Evolutionary conservation across 75 land plant genomes (phyloP).

Genomic region (Ceratopteris richardii): DNA sequence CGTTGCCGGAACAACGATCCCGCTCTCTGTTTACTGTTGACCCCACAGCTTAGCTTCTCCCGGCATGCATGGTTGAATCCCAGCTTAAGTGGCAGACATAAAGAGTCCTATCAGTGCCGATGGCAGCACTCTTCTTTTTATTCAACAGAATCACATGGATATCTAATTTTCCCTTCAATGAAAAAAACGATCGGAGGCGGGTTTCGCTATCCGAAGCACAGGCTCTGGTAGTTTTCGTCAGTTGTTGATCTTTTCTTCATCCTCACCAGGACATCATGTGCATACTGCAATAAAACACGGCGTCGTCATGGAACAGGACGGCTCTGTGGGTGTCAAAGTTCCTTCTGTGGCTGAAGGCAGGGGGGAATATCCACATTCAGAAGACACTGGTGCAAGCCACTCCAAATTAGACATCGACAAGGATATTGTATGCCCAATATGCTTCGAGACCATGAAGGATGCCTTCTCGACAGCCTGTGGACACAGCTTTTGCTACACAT

Average conservation of each 20-base stretch:
- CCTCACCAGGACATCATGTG: neutral
- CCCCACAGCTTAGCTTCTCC: no score
- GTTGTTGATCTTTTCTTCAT: neutral
- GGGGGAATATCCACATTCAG: neutral
- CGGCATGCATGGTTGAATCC: no score
- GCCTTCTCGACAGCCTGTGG: slow-evolving; percentile 93
- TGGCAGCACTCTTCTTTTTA: no score
- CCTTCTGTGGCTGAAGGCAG: slow-evolving; percentile 22
- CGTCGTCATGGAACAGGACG: slow-evolving; percentile 7
- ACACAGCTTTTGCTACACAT: slow-evolving; percentile 96
- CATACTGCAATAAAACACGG: neutral
- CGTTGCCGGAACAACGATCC: no score
- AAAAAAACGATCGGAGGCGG: no score
- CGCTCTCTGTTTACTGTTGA: no score
- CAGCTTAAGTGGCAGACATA: no score
- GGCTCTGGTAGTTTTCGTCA: neutral
- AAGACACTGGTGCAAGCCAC: neutral
- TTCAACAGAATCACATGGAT: no score
- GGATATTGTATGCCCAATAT: slow-evolving; percentile 89
- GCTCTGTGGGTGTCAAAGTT: slow-evolving; percentile 21
- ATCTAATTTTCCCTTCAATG: no score
- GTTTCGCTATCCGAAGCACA: neutral
- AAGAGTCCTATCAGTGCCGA: no score
- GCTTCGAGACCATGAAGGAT: slow-evolving; percentile 92
- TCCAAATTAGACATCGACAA: slow-evolving; percentile 44